Evolutionary conservation across 805 yeast species (phyloP), one percentile per base, ranked within the genome.

Genomic region (Metschnikowia cerradonensis): DNA sequence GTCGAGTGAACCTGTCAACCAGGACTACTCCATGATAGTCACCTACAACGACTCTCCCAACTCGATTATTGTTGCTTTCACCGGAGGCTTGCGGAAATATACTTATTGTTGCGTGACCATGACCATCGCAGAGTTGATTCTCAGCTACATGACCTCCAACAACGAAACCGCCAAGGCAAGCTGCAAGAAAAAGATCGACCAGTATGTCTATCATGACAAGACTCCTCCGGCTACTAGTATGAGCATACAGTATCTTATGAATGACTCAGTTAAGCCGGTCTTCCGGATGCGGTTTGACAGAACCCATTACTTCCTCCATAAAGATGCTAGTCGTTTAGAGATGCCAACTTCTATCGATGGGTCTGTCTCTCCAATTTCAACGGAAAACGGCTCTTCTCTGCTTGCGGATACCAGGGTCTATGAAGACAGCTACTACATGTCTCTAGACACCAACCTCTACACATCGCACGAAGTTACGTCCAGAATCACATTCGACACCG

Each of bases 11-110:
- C 36, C 52, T n/a, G 46, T 58, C 13, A 48, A 52, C 20, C 54
- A 48, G 11, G 63, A 63, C 42, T 75, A 75, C 1, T 64, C 75
- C 2, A 62, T 57, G 45, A 60, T 72, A 6, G 37, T 73, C 4
- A 59, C 72, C 6, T 67, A 67, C 38, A 58, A 59, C 17, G 59
- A 58, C 44, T 60, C 61, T 37, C 46, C 61, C 1, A 46, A 52
- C 19, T 72, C 78, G 0, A 53, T 68, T 4, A 56, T 73, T 2
- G 62, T 73, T 10, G 67, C 71, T 10, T 62, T 63, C 45, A 66
- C 72, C 8, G 78, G 78, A 2, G 78, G 77, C 2, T 61, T 73
- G 19, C 62, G 78, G 33, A 71, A 68, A 49, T 68, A 65, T 53
- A 56, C 74, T 7, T 71, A 72, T 54, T 73, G 77, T 49, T 58